Base-by-base conservation (phyloP, 805 yeast genomes). In the Saturnispora gosingensis region DNA sequence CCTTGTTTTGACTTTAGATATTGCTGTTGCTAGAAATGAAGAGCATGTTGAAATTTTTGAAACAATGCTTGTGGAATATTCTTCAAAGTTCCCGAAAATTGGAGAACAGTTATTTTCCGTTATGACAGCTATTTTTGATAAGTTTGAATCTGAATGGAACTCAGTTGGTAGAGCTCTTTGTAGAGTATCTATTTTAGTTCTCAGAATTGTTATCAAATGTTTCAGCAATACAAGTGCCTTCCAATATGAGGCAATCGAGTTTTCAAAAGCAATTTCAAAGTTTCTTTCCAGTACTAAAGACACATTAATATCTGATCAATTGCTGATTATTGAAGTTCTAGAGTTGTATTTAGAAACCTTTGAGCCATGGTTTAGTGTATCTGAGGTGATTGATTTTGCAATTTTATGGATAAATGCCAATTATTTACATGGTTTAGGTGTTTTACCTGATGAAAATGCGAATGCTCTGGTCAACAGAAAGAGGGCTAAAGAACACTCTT, bases 161-260 rank as follows among this genome's bases (percentile, higher is more conserved):
- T 72, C 80, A 36, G 71, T 78, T 45, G 82, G 86, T 4, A 72
- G 88, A 60, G 78, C 86, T 0, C 66, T 81, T 40, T 82, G 88
- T 58, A 75, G 89, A 48, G 72, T 79, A 9, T 72, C 80, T 18
- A 72, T 80, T 4, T 67, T 80, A 45, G 59, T 84, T 42, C 61
- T 83, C 49, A 74, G 73, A 53, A 52, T 76, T 5, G 65, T 78
- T 2, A 61, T 67, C 3, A 47, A 39, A 5, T 55, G 58, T 25
- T 48, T 53, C 2, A 36, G 30, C 1, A 51, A 57, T 36, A 11
- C 30, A 1, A n/a, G 36, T 2, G 36, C 46, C 4, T 64, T 63
- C 28, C 51, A 52, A 8, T 32, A 46, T 18, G 36, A 47, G 0
- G 66, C 72, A 56, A 56, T 59, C 13, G 49, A 58, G 0, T 67